Conservation (phyloP, 2,329 filamentous ascomycete genomes). For the Alternaria hordeiaustralica region DNA sequence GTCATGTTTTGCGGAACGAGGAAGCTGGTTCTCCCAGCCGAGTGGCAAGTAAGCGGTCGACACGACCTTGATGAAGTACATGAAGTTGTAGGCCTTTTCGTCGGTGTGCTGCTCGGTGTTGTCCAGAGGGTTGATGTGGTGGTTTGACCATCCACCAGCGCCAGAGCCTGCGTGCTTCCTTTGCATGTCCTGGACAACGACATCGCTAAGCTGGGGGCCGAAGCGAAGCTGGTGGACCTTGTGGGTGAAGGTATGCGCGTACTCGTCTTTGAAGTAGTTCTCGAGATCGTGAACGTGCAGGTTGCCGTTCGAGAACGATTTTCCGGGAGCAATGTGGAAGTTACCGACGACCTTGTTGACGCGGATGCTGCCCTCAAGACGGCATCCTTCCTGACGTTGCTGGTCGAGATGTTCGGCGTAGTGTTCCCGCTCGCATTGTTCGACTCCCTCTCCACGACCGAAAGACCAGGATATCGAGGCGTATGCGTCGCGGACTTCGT, state of each 20-base stretch:
- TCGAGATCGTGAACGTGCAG: slow-evolving; percentile 98
- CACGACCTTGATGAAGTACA: slow-evolving; percentile 99
- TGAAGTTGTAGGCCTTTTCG: slow-evolving; percentile 90
- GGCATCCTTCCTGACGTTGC: slow-evolving; percentile 90
- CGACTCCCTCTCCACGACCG: slow-evolving; percentile 86
- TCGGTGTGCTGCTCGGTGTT: slow-evolving; percentile 75
- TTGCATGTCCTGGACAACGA: slow-evolving; percentile 57
- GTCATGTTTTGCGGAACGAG: slow-evolving; percentile 53
- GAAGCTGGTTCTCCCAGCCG: slow-evolving; percentile 73
- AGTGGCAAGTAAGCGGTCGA: slow-evolving; percentile 93
- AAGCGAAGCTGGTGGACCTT: slow-evolving; percentile 88
- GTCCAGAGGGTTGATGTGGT: slow-evolving; percentile 92
- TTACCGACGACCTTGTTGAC: slow-evolving; percentile 99
- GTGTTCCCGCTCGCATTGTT: slow-evolving; percentile 94
- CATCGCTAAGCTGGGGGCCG: slow-evolving; percentile 85
- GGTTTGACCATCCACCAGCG: slow-evolving; percentile 75
- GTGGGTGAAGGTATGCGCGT: slow-evolving; percentile 85
- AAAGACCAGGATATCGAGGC: slow-evolving; percentile 91
- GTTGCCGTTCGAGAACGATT: slow-evolving; percentile 94
- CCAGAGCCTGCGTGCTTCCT: slow-evolving; percentile 62
- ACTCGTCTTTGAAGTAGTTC: slow-evolving; percentile 82
- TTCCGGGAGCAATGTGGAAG: slow-evolving; percentile 96
- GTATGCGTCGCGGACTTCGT: slow-evolving; percentile 95
- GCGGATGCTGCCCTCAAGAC: slow-evolving; percentile 86
- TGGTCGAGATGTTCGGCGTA: slow-evolving; percentile 87